Evolutionary conservation across 768 basidiomycete genomes (phyloP), one percentile per base, ranked within the genome.

Genomic region (Crucibulum laeve): DNA sequence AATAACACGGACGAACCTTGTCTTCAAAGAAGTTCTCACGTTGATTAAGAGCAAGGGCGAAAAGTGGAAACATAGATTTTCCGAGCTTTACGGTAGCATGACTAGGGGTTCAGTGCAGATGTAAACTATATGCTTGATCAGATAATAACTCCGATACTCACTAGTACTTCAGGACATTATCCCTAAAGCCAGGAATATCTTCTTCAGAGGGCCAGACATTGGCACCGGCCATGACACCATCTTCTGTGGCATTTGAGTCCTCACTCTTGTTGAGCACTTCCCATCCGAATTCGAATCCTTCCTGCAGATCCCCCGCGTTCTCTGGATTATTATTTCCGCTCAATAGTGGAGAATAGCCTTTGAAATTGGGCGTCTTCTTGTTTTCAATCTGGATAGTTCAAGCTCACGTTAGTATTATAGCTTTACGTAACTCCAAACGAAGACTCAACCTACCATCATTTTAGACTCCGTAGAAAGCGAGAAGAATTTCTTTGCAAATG

Each of bases 261-360:
- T 58, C 51, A 46, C 63, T 56, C 5, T 44, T 44, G 8, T 67
- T 53, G 0, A 75, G 56, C 19, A 68, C 62, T 56, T 91, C 86
- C 74, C 79, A 84, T 3, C 90, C 89, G 44, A 95, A 73, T 53
- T 92, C 85, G 59, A 93, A 95, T 2, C 86, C 91, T 59, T 97
- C 92, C 56, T 94, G 90, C 42, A 94, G 62, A 57, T 97, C 93
- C 1, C 92, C 92, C n/a, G 76, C 65, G 37, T 77, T 76, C n/a
- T 77, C 70, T 0, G 87, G 81, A 53, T 92, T 77, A 42, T 82
- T 85, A 57, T 91, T 91, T 39, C 77, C 79, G 43, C 81, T 83
- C 4, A 84, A 69, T 2, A 91, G 59, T 2, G 81, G 76, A 41
- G 71, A 82, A 60, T 87, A 88, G 15, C 86, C 86, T 55, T 84